phyloP scores from a whole-genome alignment of 2,329 filamentous ascomycete genomes.

The Fusarium solani-melongenae region DNA sequence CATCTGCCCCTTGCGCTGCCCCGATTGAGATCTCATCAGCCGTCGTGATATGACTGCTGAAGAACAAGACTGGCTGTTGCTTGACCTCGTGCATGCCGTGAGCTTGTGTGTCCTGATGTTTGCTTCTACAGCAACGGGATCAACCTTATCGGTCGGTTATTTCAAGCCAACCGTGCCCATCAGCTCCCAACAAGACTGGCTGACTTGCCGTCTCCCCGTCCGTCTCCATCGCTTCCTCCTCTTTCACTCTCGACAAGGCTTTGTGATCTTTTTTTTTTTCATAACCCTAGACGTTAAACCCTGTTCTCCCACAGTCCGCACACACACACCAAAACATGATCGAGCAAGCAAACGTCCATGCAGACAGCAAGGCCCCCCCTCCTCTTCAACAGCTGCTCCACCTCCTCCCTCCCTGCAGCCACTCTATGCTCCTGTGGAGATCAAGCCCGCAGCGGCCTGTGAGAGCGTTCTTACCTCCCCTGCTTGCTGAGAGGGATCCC shows the following conservation, averaged over 20 bases:
- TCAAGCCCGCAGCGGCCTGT: slow-evolving; percentile 23
- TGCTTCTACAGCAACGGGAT: slow-evolving; percentile 22
- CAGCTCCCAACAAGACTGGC: background rate
- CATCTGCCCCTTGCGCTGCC: slow-evolving; percentile 36
- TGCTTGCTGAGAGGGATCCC: slow-evolving; percentile 22
- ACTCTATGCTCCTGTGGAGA: slow-evolving; percentile 40
- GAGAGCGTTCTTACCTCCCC: slow-evolving; percentile 10
- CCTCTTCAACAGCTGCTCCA: slow-evolving; percentile 14
- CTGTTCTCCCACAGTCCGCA: background rate
- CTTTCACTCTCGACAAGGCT: background rate
- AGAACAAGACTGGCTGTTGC: background rate
- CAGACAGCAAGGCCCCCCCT: slow-evolving; percentile 17
- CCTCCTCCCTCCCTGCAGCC: slow-evolving; percentile 39
- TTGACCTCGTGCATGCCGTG: background rate
- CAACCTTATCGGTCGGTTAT: slow-evolving; percentile 26
- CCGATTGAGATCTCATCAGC: slow-evolving; percentile 43
- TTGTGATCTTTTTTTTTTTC: background rate
- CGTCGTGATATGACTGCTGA: slow-evolving; percentile 2
- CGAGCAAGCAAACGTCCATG: slow-evolving; percentile 29
- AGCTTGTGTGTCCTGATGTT: background rate
- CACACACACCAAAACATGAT: background rate
- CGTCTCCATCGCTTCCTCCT: background rate
- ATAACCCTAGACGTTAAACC: slow-evolving; percentile 3
- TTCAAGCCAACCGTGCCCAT: slow-evolving; percentile 5
- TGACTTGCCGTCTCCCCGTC: background rate